Conservation (phyloP, 192 early-diverging fungal genomes). For the Coemansia sp. region DNA sequence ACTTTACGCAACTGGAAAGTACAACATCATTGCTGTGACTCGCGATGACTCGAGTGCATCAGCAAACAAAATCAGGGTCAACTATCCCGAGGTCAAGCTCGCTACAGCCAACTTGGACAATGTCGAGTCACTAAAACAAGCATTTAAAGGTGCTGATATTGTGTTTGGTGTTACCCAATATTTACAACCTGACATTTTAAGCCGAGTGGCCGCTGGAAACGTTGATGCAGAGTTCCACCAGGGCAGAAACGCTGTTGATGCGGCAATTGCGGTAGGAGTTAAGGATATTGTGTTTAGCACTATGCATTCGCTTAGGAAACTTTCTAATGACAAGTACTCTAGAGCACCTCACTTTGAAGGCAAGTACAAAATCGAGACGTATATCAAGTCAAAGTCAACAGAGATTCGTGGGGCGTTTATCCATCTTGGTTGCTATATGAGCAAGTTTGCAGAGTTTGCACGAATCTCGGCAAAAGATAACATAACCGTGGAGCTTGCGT, state of each 20-base stretch:
- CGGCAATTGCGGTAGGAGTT: constrained; percentile 24
- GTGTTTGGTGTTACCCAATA: constrained; percentile 39
- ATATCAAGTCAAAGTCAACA: constrained; percentile 15
- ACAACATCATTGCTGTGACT: constrained; percentile 28
- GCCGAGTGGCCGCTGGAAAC: constrained; percentile 12
- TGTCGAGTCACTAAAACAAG: constrained; percentile 13
- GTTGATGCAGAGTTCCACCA: constrained; percentile 29
- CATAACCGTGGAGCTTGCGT: constrained; percentile 24
- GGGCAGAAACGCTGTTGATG: constrained; percentile 35
- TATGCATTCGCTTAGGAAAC: constrained; percentile 28
- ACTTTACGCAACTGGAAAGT: constrained; percentile 20
- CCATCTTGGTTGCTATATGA: constrained; percentile 34
- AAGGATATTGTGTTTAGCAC: constrained; percentile 21
- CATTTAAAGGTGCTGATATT: constrained; percentile 18
- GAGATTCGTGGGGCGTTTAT: constrained; percentile 20
- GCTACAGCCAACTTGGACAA: constrained; percentile 27
- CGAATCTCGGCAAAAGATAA: constrained; percentile 31
- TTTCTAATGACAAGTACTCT: constrained; percentile 24
- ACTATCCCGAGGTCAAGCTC: constrained; percentile 27
- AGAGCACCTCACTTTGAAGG: constrained; percentile 21
- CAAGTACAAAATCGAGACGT: constrained; percentile 30
- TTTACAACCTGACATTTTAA: constrained; percentile 10
- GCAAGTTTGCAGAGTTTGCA: constrained; percentile 19
- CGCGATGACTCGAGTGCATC: constrained; percentile 10
- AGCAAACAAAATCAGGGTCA: constrained; percentile 1